These are phyloP conservation scores for Brasenia schreberi DNA, from an alignment of 164 flowering plant genomes.

Conservation along the genomic window DNA sequence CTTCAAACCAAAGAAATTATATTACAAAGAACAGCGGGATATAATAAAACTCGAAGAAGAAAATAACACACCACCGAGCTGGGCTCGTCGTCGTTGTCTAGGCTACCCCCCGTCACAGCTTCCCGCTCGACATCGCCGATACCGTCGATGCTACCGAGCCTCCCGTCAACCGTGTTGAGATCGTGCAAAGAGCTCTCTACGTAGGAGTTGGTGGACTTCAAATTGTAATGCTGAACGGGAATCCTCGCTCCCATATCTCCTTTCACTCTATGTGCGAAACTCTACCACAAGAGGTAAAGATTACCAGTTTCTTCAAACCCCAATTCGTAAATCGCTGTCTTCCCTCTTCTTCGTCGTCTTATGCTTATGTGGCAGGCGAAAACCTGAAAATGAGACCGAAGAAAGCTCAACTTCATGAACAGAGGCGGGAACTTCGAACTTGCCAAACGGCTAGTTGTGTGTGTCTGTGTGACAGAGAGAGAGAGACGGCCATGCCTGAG, in stretches of 20 bases:
- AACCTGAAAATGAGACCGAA: background rate
- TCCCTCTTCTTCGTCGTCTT: background rate
- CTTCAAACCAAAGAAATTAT: too few relatives aligned
- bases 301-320: background rate
- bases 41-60: background rate
- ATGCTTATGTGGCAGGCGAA: background rate
- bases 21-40: too few relatives aligned
- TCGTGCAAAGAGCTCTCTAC: constrained; percentile 53
- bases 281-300: background rate
- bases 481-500: background rate
- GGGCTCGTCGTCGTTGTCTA: constrained; percentile 47
- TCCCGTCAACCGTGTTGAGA: constrained; percentile 48
- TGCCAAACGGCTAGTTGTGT: background rate
- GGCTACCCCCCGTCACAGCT: constrained; percentile 32
- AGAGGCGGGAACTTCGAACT: background rate
- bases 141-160: constrained; percentile 26
- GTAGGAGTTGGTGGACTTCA: constrained; percentile 48
- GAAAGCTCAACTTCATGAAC: background rate
- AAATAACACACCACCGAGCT: constrained; percentile 35
- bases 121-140: constrained; percentile 34
- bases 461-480: background rate
- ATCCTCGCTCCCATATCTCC: constrained; percentile 40
- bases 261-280: background rate
- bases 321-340: background rate
- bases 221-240: constrained; percentile 44